Evolutionary conservation across 352 stramenopile genomes (phyloP).

Genomic region (Peronospora destructor): DNA sequence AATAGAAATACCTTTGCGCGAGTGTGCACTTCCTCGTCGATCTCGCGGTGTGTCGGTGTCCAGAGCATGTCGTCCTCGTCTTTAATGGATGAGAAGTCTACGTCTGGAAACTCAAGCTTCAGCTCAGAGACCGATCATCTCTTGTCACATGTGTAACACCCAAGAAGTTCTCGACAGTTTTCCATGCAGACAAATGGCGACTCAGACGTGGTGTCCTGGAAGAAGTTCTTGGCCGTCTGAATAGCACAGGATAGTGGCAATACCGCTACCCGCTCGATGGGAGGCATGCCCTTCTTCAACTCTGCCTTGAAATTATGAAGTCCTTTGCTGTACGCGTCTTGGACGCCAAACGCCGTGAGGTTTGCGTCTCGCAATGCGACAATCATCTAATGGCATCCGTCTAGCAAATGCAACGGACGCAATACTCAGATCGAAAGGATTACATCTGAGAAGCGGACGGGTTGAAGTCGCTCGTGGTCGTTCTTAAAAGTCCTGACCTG

Average conservation of each 20-base stretch:
- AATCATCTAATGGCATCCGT: constrained; percentile 11
- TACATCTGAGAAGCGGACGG: background rate
- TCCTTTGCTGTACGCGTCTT: constrained; percentile 43
- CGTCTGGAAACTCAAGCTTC: constrained; percentile 41
- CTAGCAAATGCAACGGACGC: constrained; percentile 1
- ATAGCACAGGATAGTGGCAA: constrained; percentile 47
- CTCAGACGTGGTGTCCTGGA: constrained; percentile 25
- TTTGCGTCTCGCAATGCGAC: too few relatives aligned
- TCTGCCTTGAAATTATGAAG: constrained; percentile 28
- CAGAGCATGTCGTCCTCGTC: constrained; percentile 55
- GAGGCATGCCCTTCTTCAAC: constrained; percentile 47
- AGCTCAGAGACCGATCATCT: constrained; percentile 39
- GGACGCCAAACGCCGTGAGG: constrained; percentile 54
- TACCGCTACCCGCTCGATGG: constrained; percentile 54
- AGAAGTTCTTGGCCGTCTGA: constrained; percentile 38
- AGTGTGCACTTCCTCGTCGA: constrained; percentile 43
- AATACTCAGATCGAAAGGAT: background rate
- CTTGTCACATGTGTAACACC: constrained; percentile 66
- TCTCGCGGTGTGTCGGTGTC: constrained; percentile 54
- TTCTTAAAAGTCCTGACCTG: too few relatives aligned
- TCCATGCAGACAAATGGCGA: constrained; percentile 53
- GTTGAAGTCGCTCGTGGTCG: background rate
- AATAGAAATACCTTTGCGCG: constrained; percentile 42
- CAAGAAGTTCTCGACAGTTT: constrained; percentile 52
- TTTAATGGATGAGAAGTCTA: constrained; percentile 53